Evolutionary conservation across 2,329 filamentous ascomycete species (phyloP).

Genomic region (Neophaeococcomyces mojaviensis): DNA sequence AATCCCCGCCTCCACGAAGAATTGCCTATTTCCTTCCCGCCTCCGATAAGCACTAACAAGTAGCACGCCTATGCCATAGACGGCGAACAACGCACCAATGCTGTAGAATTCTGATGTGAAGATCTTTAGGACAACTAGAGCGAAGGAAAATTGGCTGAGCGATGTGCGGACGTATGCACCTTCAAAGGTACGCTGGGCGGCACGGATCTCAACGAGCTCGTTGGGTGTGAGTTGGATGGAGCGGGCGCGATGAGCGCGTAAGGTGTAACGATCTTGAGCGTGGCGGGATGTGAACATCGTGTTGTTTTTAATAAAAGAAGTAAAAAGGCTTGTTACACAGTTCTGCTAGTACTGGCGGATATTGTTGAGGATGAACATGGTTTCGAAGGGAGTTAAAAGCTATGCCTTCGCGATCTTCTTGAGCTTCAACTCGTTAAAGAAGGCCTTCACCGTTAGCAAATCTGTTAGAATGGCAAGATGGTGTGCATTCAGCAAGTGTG

Average conservation of each 20-base stretch:
- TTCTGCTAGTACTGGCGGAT: no score
- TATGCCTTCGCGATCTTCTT: no score
- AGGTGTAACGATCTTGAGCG: constrained; percentile 65
- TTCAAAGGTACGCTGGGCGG: constrained; percentile 92
- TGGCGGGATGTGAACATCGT: constrained; percentile 36
- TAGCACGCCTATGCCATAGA: constrained; percentile 79
- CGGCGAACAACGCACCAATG: constrained; percentile 90
- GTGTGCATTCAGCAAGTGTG: no score
- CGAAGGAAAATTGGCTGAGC: constrained; percentile 89
- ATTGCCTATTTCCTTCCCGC: constrained; percentile 87
- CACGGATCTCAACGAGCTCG: constrained; percentile 89
- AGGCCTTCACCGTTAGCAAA: no score
- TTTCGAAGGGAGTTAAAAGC: no score
- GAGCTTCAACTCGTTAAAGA: no score
- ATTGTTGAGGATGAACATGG: no score
- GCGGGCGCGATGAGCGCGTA: constrained; percentile 75
- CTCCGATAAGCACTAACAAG: constrained; percentile 77
- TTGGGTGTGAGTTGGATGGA: constrained; percentile 72
- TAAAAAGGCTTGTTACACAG: no score
- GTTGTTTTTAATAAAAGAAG: no score
- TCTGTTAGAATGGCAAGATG: no score
- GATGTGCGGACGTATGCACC: constrained; percentile 94
- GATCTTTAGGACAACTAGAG: constrained; percentile 89
- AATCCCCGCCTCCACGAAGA: constrained; percentile 53
- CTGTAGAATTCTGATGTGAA: constrained; percentile 95